Conservation (phyloP, 2,329 filamentous ascomycete genomes). For the Aureobasidium sp. region DNA sequence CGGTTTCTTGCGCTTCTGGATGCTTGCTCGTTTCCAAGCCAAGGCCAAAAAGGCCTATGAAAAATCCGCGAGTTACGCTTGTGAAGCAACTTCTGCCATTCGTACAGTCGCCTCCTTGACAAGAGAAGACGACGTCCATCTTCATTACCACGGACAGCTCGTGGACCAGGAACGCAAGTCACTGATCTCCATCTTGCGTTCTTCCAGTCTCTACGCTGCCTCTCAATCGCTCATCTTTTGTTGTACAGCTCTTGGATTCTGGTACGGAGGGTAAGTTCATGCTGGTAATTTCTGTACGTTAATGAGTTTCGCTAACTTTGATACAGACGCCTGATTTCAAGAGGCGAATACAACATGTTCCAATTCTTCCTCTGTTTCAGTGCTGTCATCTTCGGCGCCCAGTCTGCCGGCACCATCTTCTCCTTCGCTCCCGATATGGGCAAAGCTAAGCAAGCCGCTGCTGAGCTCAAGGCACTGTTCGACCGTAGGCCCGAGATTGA, state of each 20-base stretch:
- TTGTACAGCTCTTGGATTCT: constrained; percentile 79
- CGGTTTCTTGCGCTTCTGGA: constrained; percentile 82
- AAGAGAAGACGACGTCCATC: constrained; percentile 71
- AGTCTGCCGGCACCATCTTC: constrained; percentile 84
- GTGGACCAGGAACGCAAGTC: constrained; percentile 59
- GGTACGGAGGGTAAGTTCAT: constrained; percentile 52
- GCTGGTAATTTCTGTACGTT: not conserved
- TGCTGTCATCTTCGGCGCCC: constrained; percentile 80
- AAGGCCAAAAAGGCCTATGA: constrained; percentile 75
- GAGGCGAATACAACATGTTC: constrained; percentile 64
- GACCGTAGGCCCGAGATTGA: constrained; percentile 77
- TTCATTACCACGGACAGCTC: constrained; percentile 60
- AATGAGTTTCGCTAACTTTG: not conserved
- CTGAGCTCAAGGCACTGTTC: constrained; percentile 72
- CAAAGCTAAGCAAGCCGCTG: constrained; percentile 79
- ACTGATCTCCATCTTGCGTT: constrained; percentile 65
- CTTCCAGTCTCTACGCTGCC: constrained; percentile 70
- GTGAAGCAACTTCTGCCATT: constrained; percentile 88
- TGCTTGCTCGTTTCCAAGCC: constrained; percentile 69
- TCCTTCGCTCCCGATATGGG: constrained; percentile 88
- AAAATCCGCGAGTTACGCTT: constrained; percentile 75
- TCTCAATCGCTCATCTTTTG: constrained; percentile 80
- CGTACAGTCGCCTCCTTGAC: constrained; percentile 88
- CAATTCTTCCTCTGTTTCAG: constrained; percentile 91
- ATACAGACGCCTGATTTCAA: constrained; percentile 49